Evolutionary conservation across 352 stramenopile species (phyloP).

Genomic region (Peronospora destructor): DNA sequence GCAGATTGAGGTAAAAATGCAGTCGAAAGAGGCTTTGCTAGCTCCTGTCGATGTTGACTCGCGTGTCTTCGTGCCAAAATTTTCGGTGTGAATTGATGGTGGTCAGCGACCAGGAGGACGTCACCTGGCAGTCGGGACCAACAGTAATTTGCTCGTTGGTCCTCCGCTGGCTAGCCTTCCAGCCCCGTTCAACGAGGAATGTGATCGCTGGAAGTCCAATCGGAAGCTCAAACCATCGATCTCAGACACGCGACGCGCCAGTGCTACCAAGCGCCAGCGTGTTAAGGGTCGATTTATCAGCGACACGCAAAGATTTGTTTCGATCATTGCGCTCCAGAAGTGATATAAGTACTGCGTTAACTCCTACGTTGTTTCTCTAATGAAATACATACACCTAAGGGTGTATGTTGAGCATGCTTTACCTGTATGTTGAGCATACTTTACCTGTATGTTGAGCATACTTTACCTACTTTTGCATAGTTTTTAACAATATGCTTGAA

Average conservation of each 20-base stretch:
- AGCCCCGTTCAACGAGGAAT: constrained; percentile 17
- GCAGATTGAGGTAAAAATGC: constrained; percentile 8
- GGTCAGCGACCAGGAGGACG: constrained; percentile 2
- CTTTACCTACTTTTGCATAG: no score
- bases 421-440: no score
- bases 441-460: no score
- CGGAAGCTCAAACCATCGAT: constrained; percentile 36
- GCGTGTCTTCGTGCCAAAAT: constrained; percentile 49
- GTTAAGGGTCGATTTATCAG: constrained; percentile 59
- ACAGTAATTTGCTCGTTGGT: constrained; percentile 34
- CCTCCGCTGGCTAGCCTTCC: constrained; percentile 40
- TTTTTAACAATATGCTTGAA: no score
- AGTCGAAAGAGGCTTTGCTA: not conserved
- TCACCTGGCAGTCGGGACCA: constrained; percentile 12
- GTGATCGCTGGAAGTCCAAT: constrained; percentile 35
- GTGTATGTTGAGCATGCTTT: no score
- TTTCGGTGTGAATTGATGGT: constrained; percentile 46
- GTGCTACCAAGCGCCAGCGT: constrained; percentile 53
- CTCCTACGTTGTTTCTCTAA: no score
- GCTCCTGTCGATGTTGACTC: constrained; percentile 31
- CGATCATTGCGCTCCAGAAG: constrained; percentile 63
- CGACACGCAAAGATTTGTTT: constrained; percentile 50
- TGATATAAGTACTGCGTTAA: constrained; percentile 6
- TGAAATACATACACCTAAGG: no score
- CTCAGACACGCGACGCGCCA: constrained; percentile 46